Conservation (phyloP, 495 filamentous ascomycete genomes). For the Jackrogersella multiformis region DNA sequence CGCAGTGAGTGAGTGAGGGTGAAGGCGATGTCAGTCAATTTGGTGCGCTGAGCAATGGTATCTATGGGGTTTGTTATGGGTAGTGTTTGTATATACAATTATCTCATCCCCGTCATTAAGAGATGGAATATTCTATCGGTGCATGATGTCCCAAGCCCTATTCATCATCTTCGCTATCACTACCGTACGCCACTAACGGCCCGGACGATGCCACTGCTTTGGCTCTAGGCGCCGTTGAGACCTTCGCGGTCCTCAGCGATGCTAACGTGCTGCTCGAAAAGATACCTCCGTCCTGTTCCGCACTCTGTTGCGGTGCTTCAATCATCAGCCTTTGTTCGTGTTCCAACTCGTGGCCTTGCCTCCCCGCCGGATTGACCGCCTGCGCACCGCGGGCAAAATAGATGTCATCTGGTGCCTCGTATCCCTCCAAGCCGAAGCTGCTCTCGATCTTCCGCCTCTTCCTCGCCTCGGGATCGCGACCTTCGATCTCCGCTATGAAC, state of each 20-base stretch:
- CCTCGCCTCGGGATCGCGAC: slow-evolving; percentile 81
- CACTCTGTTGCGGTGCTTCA: slow-evolving; percentile 48
- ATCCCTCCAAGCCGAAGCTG: slow-evolving; percentile 86
- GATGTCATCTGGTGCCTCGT: slow-evolving; percentile 93
- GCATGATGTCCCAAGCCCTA: slow-evolving; percentile 16
- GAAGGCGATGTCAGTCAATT: slow-evolving; percentile 11
- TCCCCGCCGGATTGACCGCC: slow-evolving; percentile 65
- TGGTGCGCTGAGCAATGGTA: slow-evolving; percentile 31
- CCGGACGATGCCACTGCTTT: slow-evolving; percentile 63
- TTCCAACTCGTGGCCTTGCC: slow-evolving; percentile 59
- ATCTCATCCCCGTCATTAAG: background rate
- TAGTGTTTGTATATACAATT: slow-evolving; percentile 29
- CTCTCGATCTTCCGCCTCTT: slow-evolving; percentile 92
- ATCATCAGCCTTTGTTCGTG: slow-evolving; percentile 61
- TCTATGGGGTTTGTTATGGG: slow-evolving; percentile 15
- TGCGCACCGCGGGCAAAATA: slow-evolving; percentile 80
- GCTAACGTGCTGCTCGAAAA: slow-evolving; percentile 83
- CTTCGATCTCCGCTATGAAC: slow-evolving; percentile 94
- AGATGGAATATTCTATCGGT: background rate
- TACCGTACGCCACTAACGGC: slow-evolving; percentile 87
- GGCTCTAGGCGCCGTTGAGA: slow-evolving; percentile 60
- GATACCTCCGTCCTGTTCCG: slow-evolving; percentile 69
- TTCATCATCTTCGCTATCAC: slow-evolving; percentile 76
- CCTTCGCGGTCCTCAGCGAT: slow-evolving; percentile 67
- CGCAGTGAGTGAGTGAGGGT: no score